These are phyloP conservation scores for Ophiostoma piceae DNA, from an alignment of 2,329 filamentous ascomycete genomes.

Conservation along the genomic window DNA sequence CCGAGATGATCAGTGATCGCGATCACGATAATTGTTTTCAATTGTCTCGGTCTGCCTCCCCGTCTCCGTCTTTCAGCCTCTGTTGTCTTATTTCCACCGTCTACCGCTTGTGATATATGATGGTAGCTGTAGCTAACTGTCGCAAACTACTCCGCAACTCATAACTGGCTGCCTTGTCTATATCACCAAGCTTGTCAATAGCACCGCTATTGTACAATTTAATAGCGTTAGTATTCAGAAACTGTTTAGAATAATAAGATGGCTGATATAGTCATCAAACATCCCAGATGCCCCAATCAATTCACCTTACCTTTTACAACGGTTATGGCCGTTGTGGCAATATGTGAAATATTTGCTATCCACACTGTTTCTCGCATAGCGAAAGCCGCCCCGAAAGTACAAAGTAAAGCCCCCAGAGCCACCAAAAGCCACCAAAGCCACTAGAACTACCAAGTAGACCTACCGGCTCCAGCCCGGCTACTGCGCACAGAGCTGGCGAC, in stretches of 20 bases:
- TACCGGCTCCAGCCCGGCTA: neutral
- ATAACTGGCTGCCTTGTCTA: neutral
- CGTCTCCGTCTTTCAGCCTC: neutral
- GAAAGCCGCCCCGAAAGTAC: too few relatives aligned
- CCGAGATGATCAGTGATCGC: neutral
- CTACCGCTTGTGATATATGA: neutral
- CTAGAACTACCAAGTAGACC: neutral
- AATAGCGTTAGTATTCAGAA: neutral
- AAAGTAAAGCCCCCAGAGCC: too few relatives aligned
- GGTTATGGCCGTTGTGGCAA: neutral
- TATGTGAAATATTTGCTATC: neutral
- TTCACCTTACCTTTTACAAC: neutral
- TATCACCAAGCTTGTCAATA: neutral
- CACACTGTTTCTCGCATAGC: neutral
- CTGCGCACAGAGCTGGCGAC: conserved; percentile 3
- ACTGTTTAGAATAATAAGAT: neutral
- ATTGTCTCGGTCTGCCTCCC: neutral
- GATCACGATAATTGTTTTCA: neutral
- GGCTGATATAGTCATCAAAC: neutral
- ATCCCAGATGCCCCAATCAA: neutral
- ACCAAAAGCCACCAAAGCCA: neutral
- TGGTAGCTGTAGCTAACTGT: neutral
- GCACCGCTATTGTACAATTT: neutral
- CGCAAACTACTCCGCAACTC: neutral
- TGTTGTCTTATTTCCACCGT: neutral